A percentile compares a stretch with the other conserved stretches of the same genome.
Conservation (phyloP, 2,329 filamentous ascomycete species). For the Westerdykella sp. region DNA sequence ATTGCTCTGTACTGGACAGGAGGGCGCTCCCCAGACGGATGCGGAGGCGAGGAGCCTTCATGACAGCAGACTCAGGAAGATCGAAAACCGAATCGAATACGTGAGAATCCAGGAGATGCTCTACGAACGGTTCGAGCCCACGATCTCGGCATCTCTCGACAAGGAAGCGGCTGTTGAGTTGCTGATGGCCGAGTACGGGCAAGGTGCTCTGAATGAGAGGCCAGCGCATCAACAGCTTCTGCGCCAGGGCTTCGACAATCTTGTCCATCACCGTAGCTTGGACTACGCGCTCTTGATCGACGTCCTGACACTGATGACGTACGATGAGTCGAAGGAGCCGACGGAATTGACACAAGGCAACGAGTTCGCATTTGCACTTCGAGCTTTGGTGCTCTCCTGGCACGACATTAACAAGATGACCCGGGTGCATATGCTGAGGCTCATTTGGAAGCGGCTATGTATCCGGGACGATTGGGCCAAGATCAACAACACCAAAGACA, state of each 20-base stretch:
- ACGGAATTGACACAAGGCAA: conserved; percentile 42
- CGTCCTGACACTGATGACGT: conserved; percentile 70
- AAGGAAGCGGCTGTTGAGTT: conserved; percentile 70
- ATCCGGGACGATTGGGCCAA: conserved; percentile 77
- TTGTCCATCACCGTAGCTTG: conserved; percentile 68
- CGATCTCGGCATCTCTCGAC: conserved; percentile 68
- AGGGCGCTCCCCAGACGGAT: conserved; percentile 53
- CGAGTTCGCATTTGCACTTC: conserved; percentile 71
- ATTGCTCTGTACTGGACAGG: conserved; percentile 41
- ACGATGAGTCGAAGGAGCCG: conserved; percentile 38
- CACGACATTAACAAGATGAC: conserved; percentile 44
- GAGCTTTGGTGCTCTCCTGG: conserved; percentile 49
- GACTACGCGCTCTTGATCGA: conserved; percentile 57
- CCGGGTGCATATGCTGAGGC: conserved; percentile 47
- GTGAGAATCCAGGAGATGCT: conserved; percentile 75
- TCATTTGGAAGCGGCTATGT: conserved; percentile 86
- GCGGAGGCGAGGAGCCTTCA: conserved; percentile 51
- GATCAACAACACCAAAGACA: conserved; percentile 70
- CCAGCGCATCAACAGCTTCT: conserved; percentile 66
- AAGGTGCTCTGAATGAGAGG: conserved; percentile 51
- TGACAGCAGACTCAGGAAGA: conserved; percentile 13
- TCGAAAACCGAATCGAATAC: conserved; percentile 59
- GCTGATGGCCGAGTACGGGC: conserved; percentile 60
- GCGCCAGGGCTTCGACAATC: conserved; percentile 59
- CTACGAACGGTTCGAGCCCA: conserved; percentile 62